phyloP scores from a whole-genome alignment of 176 grass and related monocot species.

The Lolium multiflorum region DNA sequence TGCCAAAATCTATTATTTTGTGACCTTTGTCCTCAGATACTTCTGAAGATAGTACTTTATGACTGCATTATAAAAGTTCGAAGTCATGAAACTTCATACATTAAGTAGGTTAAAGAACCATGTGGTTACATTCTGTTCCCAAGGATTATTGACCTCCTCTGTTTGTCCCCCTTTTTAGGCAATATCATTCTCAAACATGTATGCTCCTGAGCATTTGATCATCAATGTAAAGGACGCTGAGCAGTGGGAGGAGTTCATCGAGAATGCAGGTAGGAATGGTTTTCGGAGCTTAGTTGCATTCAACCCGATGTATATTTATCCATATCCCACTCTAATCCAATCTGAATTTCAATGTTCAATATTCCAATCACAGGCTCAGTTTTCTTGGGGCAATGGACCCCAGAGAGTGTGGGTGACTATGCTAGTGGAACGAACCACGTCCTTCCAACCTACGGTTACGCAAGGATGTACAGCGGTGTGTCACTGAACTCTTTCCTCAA shows the following conservation, averaged over 20 bases:
- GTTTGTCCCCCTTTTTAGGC: conserved; percentile 48
- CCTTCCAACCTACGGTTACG: conserved; percentile 92
- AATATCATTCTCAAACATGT: conserved; percentile 90
- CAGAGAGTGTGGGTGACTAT: conserved; percentile 91
- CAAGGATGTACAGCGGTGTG: conserved; percentile 95
- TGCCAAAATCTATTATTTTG: background rate
- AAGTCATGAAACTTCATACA: background rate
- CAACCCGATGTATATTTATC: background rate
- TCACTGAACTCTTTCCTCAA: conserved; percentile 93
- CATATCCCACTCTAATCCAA: background rate
- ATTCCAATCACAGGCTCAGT: conserved; percentile 70
- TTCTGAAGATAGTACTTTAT: background rate
- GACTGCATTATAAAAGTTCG: conserved; percentile 10
- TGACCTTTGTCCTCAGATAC: background rate
- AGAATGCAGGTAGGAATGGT: conserved; percentile 78
- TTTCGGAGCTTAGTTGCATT: background rate
- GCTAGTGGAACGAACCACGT: conserved; percentile 92
- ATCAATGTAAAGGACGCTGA: conserved; percentile 89
- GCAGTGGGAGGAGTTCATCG: conserved; percentile 79
- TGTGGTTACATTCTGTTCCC: background rate
- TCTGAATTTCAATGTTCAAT: background rate
- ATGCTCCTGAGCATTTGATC: conserved; percentile 98
- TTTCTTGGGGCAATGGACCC: conserved; percentile 91
- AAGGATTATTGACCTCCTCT: conserved; percentile 28
- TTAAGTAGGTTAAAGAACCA: background rate